phyloP scores from a whole-genome alignment of 1,284 basidiomycete genomes.

The Cryptococcus deneoformans region DNA sequence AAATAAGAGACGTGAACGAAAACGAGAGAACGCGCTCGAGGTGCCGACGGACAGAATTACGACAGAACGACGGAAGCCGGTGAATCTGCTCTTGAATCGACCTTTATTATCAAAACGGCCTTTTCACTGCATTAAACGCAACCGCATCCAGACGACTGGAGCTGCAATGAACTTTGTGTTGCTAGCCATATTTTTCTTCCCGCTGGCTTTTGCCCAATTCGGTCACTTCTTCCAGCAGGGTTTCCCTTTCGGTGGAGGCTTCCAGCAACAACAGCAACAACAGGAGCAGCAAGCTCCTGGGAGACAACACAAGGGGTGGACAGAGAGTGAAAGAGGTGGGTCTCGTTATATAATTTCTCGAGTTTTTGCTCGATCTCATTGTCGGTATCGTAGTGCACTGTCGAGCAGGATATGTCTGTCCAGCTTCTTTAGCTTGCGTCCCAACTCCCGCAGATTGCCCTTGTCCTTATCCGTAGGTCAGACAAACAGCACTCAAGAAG shows the following conservation, averaged over 20 bases:
- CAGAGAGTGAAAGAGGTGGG: conserved; percentile 32
- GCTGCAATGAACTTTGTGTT: neutral
- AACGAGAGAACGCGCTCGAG: too few relatives aligned
- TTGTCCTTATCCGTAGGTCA: conserved; percentile 47
- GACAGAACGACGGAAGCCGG: too few relatives aligned
- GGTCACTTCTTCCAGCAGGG: conserved; percentile 44
- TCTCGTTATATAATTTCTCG: neutral
- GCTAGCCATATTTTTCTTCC: neutral
- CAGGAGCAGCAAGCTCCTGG: conserved; percentile 1
- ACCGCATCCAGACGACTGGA: too few relatives aligned
- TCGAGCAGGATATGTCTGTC: conserved; percentile 46
- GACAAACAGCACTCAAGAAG: neutral
- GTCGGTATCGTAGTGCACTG: conserved; percentile 34
- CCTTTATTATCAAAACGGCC: too few relatives aligned
- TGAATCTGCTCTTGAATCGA: too few relatives aligned
- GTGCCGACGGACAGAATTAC: too few relatives aligned
- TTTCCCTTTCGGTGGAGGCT: conserved; percentile 28
- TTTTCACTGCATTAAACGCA: too few relatives aligned
- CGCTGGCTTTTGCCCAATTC: conserved; percentile 27
- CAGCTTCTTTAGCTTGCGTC: conserved; percentile 39
- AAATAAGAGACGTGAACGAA: too few relatives aligned
- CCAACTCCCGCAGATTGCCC: conserved; percentile 48
- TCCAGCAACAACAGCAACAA: conserved; percentile 15
- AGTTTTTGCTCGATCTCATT: neutral
- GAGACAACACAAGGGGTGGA: conserved; percentile 42